phyloP scores from a whole-genome alignment of 2,329 filamentous ascomycete species.

The Pseudocercospora cruenta region DNA sequence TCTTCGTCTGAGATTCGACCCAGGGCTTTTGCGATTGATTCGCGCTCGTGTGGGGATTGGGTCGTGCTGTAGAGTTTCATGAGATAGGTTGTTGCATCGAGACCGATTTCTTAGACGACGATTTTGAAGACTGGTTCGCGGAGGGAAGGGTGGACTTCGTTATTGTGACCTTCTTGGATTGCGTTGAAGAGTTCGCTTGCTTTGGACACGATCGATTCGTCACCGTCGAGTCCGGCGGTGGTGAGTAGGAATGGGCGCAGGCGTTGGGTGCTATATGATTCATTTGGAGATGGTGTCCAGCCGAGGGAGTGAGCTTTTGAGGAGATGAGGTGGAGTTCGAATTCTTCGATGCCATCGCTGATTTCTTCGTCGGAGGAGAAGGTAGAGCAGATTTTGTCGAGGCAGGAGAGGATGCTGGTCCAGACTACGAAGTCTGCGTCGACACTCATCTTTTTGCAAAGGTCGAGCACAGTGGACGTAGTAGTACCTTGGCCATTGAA shows the following conservation, averaged over 20 bases:
- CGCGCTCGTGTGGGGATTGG: not conserved
- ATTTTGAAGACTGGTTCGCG: not conserved
- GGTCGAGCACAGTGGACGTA: not conserved
- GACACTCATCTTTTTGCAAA: not conserved
- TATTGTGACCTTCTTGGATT: not conserved
- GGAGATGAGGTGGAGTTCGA: not conserved
- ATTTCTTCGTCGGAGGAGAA: not conserved
- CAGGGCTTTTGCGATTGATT: not conserved
- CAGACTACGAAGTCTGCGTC: not conserved
- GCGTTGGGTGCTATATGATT: not conserved
- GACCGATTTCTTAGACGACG: not conserved
- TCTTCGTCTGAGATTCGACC: not conserved
- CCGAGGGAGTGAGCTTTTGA: not conserved
- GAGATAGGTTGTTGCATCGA: not conserved
- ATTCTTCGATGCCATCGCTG: not conserved
- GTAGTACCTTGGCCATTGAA: not conserved
- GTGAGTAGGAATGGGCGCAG: constrained; percentile 5
- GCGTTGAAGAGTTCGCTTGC: not conserved
- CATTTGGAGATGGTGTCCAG: not conserved
- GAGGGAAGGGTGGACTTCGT: constrained; percentile 2
- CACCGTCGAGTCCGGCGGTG: constrained; percentile 4
- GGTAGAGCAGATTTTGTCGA: not conserved
- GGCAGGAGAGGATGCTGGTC: not conserved
- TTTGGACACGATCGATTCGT: not conserved
- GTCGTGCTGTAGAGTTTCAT: not conserved